Evolutionary conservation across 768 basidiomycete genomes (phyloP), one percentile per base, ranked within the genome.

Genomic region (Lactifluus hygrophoroides): DNA sequence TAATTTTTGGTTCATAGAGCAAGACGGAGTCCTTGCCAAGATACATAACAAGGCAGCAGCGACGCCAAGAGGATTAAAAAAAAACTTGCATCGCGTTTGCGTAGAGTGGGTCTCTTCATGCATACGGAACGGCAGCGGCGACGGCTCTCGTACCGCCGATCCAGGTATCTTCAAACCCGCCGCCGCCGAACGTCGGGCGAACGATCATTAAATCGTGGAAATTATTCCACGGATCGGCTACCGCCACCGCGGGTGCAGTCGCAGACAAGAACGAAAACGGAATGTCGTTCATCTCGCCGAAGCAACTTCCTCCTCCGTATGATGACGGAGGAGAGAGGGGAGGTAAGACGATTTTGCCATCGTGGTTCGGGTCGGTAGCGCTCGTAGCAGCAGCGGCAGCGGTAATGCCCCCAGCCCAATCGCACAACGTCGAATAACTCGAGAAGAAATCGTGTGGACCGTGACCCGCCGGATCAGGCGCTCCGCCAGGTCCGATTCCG

Each of bases 381-480:
- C 21, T 44, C n/a, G 21, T 32, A 16, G 35, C n/a, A 2, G 17
- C 19, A 6, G 5, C 5, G 10, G 9, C 14, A 9, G 10, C 46
- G 10, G 32, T 11, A 25, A 21, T 9, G 5, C 27, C 21, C 2
- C 63, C 63, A 10, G 63, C 61, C 63, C 63, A 64, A 40, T 53
- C 63, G 50, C 60, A 62, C 21, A 64, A 53, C 6, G 60, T 54
- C 56, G 63, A 64, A 16, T 62, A 64, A 13, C 9, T 55, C n/a
- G 63, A 62, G 51, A 57, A 47, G 56, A 58, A 64, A 23, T 10
- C 19, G 11, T 44, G 30, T 1, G 30, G 56, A 25, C 2, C 45
- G n/a, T 34, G 32, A 3, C 28, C 50, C 6, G 45, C 32, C 32
- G 32, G n/a, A n/a, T n/a, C n/a, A n/a, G n/a, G 38, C 23, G 30